A percentile compares a stretch with the other conserved stretches of the same genome.
phyloP scores from a whole-genome alignment of 768 basidiomycete species.

The Suillus bovinus region DNA sequence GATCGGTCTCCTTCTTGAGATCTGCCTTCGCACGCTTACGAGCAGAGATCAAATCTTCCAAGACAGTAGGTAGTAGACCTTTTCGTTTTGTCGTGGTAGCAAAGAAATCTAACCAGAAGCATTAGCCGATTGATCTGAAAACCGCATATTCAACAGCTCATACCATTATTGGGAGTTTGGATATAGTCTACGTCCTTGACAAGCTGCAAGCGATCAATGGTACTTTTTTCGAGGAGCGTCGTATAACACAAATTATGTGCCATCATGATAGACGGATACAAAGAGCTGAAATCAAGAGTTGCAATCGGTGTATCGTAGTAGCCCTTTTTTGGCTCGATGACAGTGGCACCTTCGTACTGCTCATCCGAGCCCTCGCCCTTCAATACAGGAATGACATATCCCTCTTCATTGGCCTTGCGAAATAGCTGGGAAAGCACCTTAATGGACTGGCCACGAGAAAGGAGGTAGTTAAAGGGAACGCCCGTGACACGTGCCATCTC shows the following conservation, averaged over 20 bases:
- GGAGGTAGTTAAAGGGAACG: constrained; percentile 96
- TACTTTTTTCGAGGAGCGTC: constrained; percentile 80
- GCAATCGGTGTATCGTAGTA: constrained; percentile 98
- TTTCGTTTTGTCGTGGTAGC: constrained; percentile 72
- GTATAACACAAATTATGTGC: constrained; percentile 99
- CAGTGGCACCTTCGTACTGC: constrained; percentile 98
- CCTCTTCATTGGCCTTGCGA: constrained; percentile 88
- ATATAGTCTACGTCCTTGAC: constrained; percentile 89
- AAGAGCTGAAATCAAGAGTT: constrained; percentile 96
- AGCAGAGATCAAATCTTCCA: constrained; percentile 92
- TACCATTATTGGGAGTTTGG: constrained; percentile 95
- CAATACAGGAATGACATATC: constrained; percentile 83
- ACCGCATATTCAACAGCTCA: constrained; percentile 8
- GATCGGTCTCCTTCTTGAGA: constrained; percentile 94
- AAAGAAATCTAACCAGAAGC: constrained; percentile 69
- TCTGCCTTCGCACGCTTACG: constrained; percentile 95
- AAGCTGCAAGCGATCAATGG: constrained; percentile 75
- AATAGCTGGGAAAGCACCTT: constrained; percentile 97
- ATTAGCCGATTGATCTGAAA: not conserved
- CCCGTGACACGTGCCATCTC: constrained; percentile 99
- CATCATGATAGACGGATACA: constrained; percentile 99
- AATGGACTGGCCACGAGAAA: constrained; percentile 96
- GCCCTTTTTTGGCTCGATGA: constrained; percentile 95
- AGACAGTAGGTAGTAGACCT: constrained; percentile 85
- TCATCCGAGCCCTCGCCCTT: constrained; percentile 92